A percentile compares a stretch with the other conserved stretches of the same genome.
Conservation (phyloP, 1,284 basidiomycete genomes). For the Phaffia rhodozyma region DNA sequence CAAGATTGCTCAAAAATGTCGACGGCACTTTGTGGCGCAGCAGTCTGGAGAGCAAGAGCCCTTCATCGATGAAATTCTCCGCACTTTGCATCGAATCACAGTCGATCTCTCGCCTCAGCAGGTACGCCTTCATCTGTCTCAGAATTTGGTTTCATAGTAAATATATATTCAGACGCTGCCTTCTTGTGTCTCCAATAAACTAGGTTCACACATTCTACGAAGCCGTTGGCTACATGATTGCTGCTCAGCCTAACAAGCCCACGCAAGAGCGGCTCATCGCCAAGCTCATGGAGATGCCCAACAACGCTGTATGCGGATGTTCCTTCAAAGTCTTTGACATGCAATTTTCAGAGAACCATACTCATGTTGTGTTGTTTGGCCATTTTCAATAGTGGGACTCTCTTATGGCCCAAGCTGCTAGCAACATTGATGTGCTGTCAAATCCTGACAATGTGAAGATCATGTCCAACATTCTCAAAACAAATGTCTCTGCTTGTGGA, state of each 20-base stretch:
- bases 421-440: conserved; percentile 82
- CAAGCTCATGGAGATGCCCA: conserved; percentile 94
- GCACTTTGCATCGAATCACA: conserved; percentile 84
- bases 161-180: not conserved
- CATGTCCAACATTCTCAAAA: conserved; percentile 92
- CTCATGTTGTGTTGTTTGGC: not conserved
- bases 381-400: conserved; percentile 68
- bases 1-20: conserved; percentile 98
- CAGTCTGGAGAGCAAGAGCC: conserved; percentile 95
- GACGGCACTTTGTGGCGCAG: conserved; percentile 97
- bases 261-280: conserved; percentile 90
- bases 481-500: conserved; percentile 94
- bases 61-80: conserved; percentile 95
- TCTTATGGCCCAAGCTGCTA: conserved; percentile 89
- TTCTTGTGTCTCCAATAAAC: conserved; percentile 3
- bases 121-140: conserved; percentile 35
- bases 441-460: conserved; percentile 95
- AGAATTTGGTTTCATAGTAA: no score
- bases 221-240: conserved; percentile 98
- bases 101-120: conserved; percentile 91
- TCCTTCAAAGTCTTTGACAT: not conserved
- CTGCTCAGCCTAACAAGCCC: conserved; percentile 93
- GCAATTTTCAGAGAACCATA: not conserved
- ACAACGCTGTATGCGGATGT: conserved; percentile 63
- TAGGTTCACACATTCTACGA: conserved; percentile 91